Evolutionary conservation across 306 rosid species (phyloP).

Genomic region (Begonia peltatifolia): DNA sequence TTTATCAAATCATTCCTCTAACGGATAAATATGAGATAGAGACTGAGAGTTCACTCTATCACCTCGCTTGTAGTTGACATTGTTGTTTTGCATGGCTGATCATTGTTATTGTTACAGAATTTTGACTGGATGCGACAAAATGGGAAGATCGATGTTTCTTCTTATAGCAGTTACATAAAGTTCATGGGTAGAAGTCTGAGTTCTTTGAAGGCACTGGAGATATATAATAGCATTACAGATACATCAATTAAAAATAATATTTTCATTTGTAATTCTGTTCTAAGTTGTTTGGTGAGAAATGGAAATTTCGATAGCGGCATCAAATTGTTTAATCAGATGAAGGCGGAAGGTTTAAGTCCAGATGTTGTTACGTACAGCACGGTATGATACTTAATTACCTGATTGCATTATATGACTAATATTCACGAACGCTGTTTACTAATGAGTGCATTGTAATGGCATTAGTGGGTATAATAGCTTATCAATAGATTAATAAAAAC

Average conservation of each 20-base stretch:
- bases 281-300: conserved; percentile 47
- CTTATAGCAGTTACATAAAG: conserved; percentile 57
- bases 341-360: conserved; percentile 52
- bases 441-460: no score
- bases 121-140: conserved; percentile 86
- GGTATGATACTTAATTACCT: conserved; percentile 28
- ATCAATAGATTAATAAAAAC: no score
- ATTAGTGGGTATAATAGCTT: no score
- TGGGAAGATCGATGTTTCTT: conserved; percentile 40
- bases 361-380: conserved; percentile 79
- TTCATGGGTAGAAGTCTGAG: conserved; percentile 57
- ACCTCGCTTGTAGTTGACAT: conserved; percentile 4
- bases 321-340: conserved; percentile 62
- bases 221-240: conserved; percentile 48
- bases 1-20: neutral
- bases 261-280: conserved; percentile 65
- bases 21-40: neutral
- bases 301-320: conserved; percentile 47
- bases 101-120: conserved; percentile 36
- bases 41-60: neutral
- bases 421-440: neutral
- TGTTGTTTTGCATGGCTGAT: neutral
- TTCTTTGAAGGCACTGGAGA: conserved; percentile 40
- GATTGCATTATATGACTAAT: neutral
- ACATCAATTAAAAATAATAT: conserved; percentile 35